Evolutionary conservation across 768 basidiomycete species (phyloP).

Genomic region (Leccinum incarnatum): DNA sequence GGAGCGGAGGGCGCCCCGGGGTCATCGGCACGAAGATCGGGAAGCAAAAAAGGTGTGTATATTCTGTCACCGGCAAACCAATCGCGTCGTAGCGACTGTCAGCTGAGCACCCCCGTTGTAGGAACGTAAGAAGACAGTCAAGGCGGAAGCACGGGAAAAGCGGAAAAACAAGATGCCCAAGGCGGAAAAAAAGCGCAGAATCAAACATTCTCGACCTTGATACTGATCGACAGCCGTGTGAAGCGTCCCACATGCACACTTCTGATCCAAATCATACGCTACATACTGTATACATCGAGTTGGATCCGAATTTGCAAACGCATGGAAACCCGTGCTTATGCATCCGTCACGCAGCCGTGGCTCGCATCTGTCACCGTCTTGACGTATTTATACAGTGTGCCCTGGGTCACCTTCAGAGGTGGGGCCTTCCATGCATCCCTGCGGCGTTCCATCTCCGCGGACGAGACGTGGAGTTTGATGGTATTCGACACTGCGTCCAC

Average conservation of each 20-base stretch:
- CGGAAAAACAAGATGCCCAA: conserved; percentile 95
- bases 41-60: conserved; percentile 78
- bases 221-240: conserved; percentile 13
- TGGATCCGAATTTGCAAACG: conserved; percentile 4
- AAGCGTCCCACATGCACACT: conserved; percentile 10
- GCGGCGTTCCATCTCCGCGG: conserved; percentile 75
- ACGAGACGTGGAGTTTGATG: conserved; percentile 72
- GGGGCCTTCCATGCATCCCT: conserved; percentile 77
- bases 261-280: conserved; percentile 1
- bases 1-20: conserved; percentile 62
- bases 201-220: conserved; percentile 49
- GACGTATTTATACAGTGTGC: conserved; percentile 86
- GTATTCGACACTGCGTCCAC: conserved; percentile 89
- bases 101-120: conserved; percentile 29
- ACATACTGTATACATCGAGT: conserved; percentile 9
- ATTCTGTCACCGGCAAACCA: conserved; percentile 1
- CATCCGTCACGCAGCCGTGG: conserved; percentile 89
- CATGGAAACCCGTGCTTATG: conserved; percentile 38
- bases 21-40: conserved; percentile 90
- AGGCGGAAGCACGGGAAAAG: conserved; percentile 83
- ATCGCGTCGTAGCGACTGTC: not conserved
- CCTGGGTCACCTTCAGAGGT: conserved; percentile 78
- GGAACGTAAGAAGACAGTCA: conserved; percentile 90
- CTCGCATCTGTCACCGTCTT: conserved; percentile 89
- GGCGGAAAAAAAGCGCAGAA: conserved; percentile 83